Evolutionary conservation across 1,284 basidiomycete species (phyloP).

Genomic region (Melanopsichium pennsylvanicum): DNA sequence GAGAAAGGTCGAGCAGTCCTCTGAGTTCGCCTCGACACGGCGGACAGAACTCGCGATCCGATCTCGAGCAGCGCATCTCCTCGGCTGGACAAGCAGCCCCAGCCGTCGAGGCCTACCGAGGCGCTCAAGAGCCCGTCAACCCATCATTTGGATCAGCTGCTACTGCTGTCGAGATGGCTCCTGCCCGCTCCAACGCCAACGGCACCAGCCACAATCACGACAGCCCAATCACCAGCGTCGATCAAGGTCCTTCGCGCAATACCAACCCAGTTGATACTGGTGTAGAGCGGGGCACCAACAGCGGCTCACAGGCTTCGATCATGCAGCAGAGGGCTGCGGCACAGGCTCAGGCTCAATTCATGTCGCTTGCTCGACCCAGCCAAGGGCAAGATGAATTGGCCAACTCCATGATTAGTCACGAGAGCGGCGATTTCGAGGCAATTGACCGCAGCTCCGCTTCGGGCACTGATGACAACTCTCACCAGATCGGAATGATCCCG

Average conservation of each 20-base stretch:
- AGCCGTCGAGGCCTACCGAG: neutral
- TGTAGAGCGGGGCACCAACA: conserved; percentile 7
- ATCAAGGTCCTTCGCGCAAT: conserved; percentile 31
- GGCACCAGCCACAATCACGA: conserved; percentile 13
- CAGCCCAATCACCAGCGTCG: conserved; percentile 34
- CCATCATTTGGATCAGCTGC: conserved; percentile 3
- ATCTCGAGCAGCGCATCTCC: conserved; percentile 17
- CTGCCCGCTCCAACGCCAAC: conserved; percentile 10
- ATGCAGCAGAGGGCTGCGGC: conserved; percentile 59
- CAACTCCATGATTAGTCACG: conserved; percentile 24
- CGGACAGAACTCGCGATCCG: conserved; percentile 30
- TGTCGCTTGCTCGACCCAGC: conserved; percentile 10
- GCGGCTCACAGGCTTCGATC: conserved; percentile 41
- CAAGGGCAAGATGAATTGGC: conserved; percentile 14
- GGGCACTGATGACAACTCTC: conserved; percentile 30
- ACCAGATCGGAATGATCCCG: conserved; percentile 4
- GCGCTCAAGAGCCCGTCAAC: neutral
- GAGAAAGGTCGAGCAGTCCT: conserved; percentile 34
- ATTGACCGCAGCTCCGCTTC: conserved; percentile 46
- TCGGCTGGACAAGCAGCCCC: neutral
- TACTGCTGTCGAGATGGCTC: conserved; percentile 1
- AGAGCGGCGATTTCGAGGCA: conserved; percentile 43
- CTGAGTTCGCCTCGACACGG: conserved; percentile 27
- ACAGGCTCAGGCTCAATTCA: conserved; percentile 44
- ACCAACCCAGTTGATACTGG: conserved; percentile 25